Evolutionary conservation across 768 basidiomycete species (phyloP).

Genomic region (Butyriboletus loyo): DNA sequence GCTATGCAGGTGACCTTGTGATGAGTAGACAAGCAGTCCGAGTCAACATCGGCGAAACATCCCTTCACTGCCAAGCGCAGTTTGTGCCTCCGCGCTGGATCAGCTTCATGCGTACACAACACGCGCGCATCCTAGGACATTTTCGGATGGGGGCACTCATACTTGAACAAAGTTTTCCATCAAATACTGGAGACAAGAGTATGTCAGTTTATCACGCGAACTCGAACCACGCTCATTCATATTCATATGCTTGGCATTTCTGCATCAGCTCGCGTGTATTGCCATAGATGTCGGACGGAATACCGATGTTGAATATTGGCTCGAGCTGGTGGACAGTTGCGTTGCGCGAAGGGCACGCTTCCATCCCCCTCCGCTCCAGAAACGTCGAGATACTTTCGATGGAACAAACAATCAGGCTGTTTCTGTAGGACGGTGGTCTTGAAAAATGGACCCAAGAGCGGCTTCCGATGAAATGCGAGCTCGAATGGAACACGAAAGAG

Average conservation of each 20-base stretch:
- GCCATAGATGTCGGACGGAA: constrained; percentile 74
- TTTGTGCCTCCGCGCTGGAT: no score
- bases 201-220: constrained; percentile 7
- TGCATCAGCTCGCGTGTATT: constrained; percentile 78
- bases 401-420: no score
- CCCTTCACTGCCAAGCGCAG: no score
- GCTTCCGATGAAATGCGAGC: no score
- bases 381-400: no score
- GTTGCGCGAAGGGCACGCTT: constrained; percentile 66
- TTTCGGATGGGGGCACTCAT: constrained; percentile 52
- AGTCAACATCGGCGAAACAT: no score
- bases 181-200: constrained; percentile 63
- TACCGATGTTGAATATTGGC: constrained; percentile 84
- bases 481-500: no score
- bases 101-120: constrained; percentile 50
- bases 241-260: constrained; percentile 43
- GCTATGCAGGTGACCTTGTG: no score
- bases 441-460: no score
- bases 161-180: constrained; percentile 40
- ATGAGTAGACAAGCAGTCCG: no score
- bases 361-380: no score
- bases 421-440: no score
- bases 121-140: constrained; percentile 54
- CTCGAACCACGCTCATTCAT: not conserved
- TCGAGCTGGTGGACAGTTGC: constrained; percentile 81